Base-by-base conservation (phyloP, 2,329 filamentous ascomycete species). In the Herpomyces periplanetae region DNA sequence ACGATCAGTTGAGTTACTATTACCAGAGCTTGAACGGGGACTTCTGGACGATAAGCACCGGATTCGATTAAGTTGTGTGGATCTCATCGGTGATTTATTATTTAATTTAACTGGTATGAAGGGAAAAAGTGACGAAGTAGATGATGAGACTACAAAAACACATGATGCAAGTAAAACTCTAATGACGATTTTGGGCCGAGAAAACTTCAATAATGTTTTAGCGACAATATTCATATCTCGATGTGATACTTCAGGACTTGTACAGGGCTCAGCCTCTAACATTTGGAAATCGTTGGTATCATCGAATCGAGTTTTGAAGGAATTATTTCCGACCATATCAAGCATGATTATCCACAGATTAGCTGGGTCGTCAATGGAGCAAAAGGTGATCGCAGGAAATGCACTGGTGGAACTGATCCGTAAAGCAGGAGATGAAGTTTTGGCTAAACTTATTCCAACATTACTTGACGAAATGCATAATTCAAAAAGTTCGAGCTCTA, bases 261-360 rank as follows among this genome's bases (percentile, higher is more conserved):
- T 96, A 21, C 68, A 75, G 23, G 58, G 64, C 18, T 75, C 75
- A 16, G 73, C 84, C 13, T 60, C 91, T 33, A 55, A 56, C 28
- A 75, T 96, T 18, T 96, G 80, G 80, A 96, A 96, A 44, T 73
- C 73, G 23, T 47, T 91, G 31, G 80, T 96, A 17, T 66, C 75
- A 22, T 75, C 64, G 24, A 80, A 80, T 13, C 61, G 60, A 28
- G 88, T 66, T 7, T 57, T 96, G 31, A 87, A 87, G 43, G 80
- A 96, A 35, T 54, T 96, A 31, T 63, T 88, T 17, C 75, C 80
- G 17, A 88, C 71, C 1, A 59, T 96, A 24, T 85, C 71, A 4
- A 73, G 88, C 36, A 57, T 96, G 26, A 63, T 96, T 30, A 91
- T 96, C 35, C 59, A 68, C 23, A 65, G 80, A 18, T 52, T 96